Percentiles rank a stretch among this genome's conserved stretches.
Conservation (phyloP, 257 asterid species). For the Perilla frutescens region DNA sequence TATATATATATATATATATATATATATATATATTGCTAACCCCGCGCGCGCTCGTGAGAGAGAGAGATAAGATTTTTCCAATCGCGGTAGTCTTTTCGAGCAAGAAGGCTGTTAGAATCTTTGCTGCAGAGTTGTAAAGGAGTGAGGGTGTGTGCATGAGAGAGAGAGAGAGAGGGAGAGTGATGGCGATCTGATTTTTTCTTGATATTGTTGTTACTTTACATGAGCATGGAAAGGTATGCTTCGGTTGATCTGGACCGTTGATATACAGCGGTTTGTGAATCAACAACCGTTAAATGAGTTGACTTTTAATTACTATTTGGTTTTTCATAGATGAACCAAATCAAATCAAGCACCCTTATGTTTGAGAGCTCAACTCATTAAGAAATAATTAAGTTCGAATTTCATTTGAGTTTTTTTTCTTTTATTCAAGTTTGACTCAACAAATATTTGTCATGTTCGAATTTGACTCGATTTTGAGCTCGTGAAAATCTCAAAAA, state of each 20-base stretch:
- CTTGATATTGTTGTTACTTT: slow-evolving; percentile 16
- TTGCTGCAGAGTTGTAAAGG: slow-evolving; percentile 30
- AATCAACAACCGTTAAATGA: not conserved
- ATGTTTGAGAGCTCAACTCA: too few species aligned
- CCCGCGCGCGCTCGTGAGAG: not conserved
- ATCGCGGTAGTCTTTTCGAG: slow-evolving; percentile 4
- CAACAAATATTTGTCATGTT: too few species aligned
- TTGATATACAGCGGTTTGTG: not conserved
- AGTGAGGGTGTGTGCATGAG: slow-evolving; percentile 12
- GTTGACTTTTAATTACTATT: not conserved
- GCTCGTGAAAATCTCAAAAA: too few species aligned
- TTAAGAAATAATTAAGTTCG: too few species aligned
- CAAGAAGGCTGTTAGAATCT: slow-evolving; percentile 46
- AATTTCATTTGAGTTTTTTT: too few species aligned
- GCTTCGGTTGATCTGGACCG: slow-evolving; percentile 18
- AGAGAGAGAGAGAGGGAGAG: slow-evolving; percentile 1
- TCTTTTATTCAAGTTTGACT: too few species aligned
- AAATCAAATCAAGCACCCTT: too few species aligned
- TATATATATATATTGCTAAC: not conserved
- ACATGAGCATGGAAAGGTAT: not conserved
- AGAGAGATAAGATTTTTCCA: slow-evolving; percentile 14
- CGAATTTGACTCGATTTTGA: too few species aligned
- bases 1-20: not conserved
- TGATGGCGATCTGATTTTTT: slow-evolving; percentile 28
- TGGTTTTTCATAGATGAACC: too few species aligned